phyloP scores from a whole-genome alignment of 805 yeast species.

The Myxozyma vanderwaltii region DNA sequence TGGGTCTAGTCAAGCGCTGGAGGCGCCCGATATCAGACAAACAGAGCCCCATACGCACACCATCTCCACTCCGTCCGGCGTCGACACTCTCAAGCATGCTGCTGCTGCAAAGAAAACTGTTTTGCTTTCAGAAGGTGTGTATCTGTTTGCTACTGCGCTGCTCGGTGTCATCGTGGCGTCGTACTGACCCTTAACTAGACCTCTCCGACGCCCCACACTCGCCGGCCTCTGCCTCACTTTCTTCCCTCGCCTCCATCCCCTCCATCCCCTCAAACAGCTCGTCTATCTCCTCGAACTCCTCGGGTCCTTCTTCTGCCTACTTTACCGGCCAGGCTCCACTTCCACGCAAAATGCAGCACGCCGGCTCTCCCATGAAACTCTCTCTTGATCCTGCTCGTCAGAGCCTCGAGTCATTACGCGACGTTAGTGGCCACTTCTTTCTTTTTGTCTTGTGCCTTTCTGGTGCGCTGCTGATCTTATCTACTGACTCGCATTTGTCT shows the following conservation, averaged over 20 bases:
- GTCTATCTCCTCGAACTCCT: not conserved
- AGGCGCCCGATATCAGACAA: too few species aligned
- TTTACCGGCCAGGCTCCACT: not conserved
- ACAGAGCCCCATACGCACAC: too few species aligned
- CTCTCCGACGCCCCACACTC: not conserved
- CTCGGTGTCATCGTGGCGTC: too few species aligned
- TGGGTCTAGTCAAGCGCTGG: too few species aligned
- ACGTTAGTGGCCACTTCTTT: slow-evolving; percentile 10
- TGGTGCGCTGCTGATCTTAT: not conserved
- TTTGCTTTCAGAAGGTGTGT: not conserved
- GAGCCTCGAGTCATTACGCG: slow-evolving; percentile 18
- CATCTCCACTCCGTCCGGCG: not conserved
- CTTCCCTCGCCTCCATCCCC: not conserved
- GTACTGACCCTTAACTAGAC: too few species aligned
- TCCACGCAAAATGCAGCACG: not conserved
- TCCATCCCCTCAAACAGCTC: not conserved
- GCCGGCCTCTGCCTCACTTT: not conserved
- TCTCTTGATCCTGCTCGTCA: slow-evolving; percentile 10
- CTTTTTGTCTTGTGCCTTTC: too few species aligned
- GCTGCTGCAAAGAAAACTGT: too few species aligned
- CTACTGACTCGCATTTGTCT: not conserved
- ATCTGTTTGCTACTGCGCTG: not conserved
- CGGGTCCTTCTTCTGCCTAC: not conserved
- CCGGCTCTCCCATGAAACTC: slow-evolving; percentile 1
- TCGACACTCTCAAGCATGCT: not conserved